Evolutionary conservation across 345 rosid species (phyloP), one percentile per base, ranked within the genome.

Genomic region (Aurinia saxatilis): DNA sequence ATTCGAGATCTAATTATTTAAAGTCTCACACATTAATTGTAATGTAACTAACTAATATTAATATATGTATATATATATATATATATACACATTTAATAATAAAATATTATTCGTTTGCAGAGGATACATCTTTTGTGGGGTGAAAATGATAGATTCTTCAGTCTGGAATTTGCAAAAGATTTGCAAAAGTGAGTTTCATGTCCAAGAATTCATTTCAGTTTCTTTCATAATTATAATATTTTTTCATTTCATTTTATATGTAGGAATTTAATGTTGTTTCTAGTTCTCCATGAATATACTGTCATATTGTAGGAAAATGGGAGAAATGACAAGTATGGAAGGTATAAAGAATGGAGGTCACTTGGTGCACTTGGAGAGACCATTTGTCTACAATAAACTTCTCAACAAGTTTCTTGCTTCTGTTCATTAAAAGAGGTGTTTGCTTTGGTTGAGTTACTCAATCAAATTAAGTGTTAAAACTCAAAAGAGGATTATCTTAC

Each of bases 91-190:
- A 21, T 21, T 21, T 4, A 21, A 16, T 16, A 29, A 7, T 29
- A 12, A 50, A 5, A 15, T 27, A 6, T 33, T 8, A 18, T 19
- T 33, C 18, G 19, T 2, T 5, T 79, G 80, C 79, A 90, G 97
- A 87, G 67, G 65, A 74, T 90, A 71, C 87, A 81, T 77, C 84
- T 90, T 8, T 41, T 87, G 12, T 87, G 90, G 95, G 97, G 95
- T 4, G 90, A 85, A 66, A 63, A 71, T 44, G 95, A 87, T 10
- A 82, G 68, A 37, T 75, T 85, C 42, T 83, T 90, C 78, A 76
- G 60, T 18, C 63, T 79, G 49, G 89, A 82, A 57, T 78, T 71
- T 5, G 93, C 93, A 12, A 75, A 79, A 70, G 78, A 76, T 71
- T 80, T 90, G 95, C 81, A 66, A 77, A 79, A 61, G 97, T 90